phyloP scores from a whole-genome alignment of 1,139 yeast genomes.

The Yamadazyma atlantica region DNA sequence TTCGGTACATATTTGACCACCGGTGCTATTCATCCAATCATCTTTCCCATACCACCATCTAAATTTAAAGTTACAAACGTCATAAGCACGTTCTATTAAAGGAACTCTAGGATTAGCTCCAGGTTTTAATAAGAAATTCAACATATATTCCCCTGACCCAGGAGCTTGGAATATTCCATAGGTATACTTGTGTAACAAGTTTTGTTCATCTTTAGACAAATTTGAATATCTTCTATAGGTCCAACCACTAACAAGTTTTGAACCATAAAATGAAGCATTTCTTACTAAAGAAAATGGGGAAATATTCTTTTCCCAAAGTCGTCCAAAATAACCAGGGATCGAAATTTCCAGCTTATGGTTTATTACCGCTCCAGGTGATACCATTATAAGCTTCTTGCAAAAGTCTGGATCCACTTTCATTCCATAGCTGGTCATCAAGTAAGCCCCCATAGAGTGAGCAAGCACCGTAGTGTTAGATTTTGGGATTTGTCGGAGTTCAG shows the following conservation, averaged over 20 bases:
- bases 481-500: conserved; percentile 29
- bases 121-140: conserved; percentile 66
- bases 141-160: conserved; percentile 77
- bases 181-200: conserved; percentile 58
- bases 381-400: conserved; percentile 49
- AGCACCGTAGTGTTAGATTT: conserved; percentile 39
- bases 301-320: conserved; percentile 67
- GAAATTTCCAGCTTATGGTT: conserved; percentile 39
- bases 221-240: conserved; percentile 63
- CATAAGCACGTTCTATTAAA: conserved; percentile 49
- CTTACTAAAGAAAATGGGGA: conserved; percentile 72
- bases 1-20: conserved; percentile 48
- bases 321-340: conserved; percentile 64
- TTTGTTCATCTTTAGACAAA: conserved; percentile 37
- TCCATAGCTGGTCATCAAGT: conserved; percentile 50
- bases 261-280: conserved; percentile 64
- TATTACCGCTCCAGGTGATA: conserved; percentile 67
- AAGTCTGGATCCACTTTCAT: conserved; percentile 40
- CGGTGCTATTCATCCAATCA: conserved; percentile 74
- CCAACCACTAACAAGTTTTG: conserved; percentile 78
- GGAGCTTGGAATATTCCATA: conserved; percentile 69
- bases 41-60: conserved; percentile 72
- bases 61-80: conserved; percentile 49
- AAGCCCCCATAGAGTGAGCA: conserved; percentile 69
- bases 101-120: conserved; percentile 76